These are phyloP conservation scores for Emmonsia crescens DNA, from an alignment of 2,329 filamentous ascomycete genomes.

Conservation along the genomic window DNA sequence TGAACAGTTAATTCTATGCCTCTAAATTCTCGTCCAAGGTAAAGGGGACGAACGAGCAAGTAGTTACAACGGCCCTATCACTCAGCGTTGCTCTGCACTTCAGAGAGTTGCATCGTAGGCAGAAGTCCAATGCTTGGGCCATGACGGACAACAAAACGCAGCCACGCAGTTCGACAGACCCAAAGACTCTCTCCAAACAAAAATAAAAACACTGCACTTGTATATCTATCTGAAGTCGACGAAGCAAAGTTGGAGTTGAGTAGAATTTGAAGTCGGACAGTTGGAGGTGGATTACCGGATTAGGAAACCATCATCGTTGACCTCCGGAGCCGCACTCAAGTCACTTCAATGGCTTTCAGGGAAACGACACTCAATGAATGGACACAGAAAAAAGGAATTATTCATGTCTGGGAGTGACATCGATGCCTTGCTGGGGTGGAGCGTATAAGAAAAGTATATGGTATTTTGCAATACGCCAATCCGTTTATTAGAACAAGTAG, in stretches of 20 bases:
- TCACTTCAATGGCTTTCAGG: neutral
- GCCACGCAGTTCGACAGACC: neutral
- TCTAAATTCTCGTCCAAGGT: slow-evolving; percentile 5
- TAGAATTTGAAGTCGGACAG: neutral
- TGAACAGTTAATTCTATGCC: slow-evolving; percentile 8
- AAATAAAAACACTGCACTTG: neutral
- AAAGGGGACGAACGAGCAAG: slow-evolving; percentile 57
- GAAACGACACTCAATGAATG: neutral
- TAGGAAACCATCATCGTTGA: neutral
- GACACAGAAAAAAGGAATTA: neutral
- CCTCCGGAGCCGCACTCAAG: too few relatives aligned
- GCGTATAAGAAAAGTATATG: neutral
- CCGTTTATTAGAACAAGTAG: neutral
- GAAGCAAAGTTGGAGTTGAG: neutral
- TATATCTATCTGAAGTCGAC: neutral
- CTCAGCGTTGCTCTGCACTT: slow-evolving; percentile 61
- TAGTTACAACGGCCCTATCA: slow-evolving; percentile 70
- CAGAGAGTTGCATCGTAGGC: slow-evolving; percentile 67
- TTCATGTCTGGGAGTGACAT: neutral
- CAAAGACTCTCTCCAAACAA: neutral
- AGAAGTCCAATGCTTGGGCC: slow-evolving; percentile 53
- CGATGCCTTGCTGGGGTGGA: neutral
- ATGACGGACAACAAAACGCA: slow-evolving; percentile 1
- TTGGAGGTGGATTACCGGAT: slow-evolving; percentile 2
- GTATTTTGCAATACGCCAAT: neutral